Conservation (phyloP, 2,329 filamentous ascomycete genomes). For the Nemania serpens region DNA sequence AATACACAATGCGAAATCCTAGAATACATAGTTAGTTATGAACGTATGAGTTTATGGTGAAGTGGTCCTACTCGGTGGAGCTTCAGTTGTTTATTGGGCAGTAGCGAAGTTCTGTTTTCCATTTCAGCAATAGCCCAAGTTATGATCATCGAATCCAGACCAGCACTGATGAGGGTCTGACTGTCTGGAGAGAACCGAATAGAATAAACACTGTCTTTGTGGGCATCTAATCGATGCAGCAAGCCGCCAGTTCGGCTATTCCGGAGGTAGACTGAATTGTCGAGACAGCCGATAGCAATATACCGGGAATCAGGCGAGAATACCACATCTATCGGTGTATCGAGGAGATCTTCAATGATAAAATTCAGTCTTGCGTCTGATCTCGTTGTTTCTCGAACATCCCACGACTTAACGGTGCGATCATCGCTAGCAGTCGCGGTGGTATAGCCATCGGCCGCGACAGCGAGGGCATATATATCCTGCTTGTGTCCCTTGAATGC, state of each 20-base stretch:
- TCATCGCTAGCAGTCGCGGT: neutral
- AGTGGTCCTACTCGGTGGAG: constrained; percentile 5
- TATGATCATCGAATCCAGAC: neutral
- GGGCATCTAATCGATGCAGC: neutral
- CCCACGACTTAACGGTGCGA: neutral
- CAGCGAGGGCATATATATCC: neutral
- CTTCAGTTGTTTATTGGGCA: neutral
- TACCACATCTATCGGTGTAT: neutral
- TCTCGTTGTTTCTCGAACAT: neutral
- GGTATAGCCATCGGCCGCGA: neutral
- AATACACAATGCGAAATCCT: neutral
- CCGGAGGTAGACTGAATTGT: neutral
- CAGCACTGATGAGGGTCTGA: neutral
- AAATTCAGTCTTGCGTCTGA: neutral
- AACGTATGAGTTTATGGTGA: neutral
- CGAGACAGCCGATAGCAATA: neutral
- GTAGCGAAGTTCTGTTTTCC: neutral
- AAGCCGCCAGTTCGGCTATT: neutral
- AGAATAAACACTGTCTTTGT: neutral
- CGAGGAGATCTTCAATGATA: neutral
- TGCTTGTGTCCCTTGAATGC: neutral
- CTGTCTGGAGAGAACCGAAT: constrained; percentile 7
- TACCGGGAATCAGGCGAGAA: constrained; percentile 9
- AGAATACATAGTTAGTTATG: neutral
- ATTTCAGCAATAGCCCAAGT: neutral